phyloP scores from a whole-genome alignment of 176 grass and related monocot species.

The Poa annua region DNA sequence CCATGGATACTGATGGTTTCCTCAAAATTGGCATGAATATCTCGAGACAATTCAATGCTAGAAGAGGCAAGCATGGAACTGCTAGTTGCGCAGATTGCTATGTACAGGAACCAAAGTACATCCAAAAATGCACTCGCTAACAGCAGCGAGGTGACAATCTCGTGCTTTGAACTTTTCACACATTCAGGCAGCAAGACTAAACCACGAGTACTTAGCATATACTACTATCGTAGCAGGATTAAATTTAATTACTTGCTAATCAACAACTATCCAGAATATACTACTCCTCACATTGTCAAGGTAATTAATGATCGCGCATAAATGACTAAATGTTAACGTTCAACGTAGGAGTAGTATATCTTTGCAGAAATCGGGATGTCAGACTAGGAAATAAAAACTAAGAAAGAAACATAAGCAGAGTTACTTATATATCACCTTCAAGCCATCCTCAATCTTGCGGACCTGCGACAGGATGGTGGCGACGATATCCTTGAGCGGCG shows the following conservation, averaged over 20 bases:
- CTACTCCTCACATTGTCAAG: not conserved
- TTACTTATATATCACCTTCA: slow-evolving; percentile 59
- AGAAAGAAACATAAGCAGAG: not conserved
- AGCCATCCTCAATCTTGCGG: slow-evolving; percentile 85
- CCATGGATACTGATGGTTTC: not conserved
- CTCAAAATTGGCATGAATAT: not conserved
- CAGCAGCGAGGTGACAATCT: not conserved
- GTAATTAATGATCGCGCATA: not conserved
- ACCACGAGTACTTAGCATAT: not conserved
- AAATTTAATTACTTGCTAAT: not conserved
- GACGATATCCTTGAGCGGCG: slow-evolving; percentile 69
- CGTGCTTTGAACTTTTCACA: not conserved
- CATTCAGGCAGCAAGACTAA: not conserved
- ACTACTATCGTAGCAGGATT: not conserved
- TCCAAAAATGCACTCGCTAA: not conserved
- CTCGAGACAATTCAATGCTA: not conserved
- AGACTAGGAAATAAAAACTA: not conserved
- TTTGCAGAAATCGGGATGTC: not conserved
- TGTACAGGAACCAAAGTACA: not conserved
- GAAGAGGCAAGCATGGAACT: not conserved
- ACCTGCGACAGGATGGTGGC: slow-evolving; percentile 75
- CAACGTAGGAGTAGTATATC: not conserved
- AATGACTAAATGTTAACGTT: not conserved
- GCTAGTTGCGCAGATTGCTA: not conserved
- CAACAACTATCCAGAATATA: not conserved